Evolutionary conservation across 106 monocot genomes (phyloP), one percentile per base, ranked within the genome.

Genomic region (Dioscorea dumetorum): DNA sequence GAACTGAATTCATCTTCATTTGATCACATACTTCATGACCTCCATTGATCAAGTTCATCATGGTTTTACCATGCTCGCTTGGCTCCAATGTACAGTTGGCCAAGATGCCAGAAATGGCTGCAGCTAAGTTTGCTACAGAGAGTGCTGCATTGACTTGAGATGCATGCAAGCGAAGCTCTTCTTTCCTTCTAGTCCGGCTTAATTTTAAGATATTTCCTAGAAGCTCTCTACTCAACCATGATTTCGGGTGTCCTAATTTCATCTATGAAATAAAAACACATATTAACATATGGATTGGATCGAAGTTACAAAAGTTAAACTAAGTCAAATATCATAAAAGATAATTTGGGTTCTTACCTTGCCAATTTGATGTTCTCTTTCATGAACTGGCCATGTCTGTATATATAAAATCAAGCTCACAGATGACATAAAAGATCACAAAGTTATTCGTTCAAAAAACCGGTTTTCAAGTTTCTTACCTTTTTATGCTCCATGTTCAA

Each of bases 81-180:
- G 74, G 60, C n/a, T 75, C 83, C 48, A 59, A 23, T 22, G 72
- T 68, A 49, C 62, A 70, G 58, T 62, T 73, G 12, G 77, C 77
- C 21, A 83, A 22, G 18, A 79, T 51, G 18, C 87, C 81, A 4
- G 87, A 81, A 48, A 91, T 61, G 2, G 84, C 86, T 20, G 90
- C 76, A 13, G 90, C 87, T 16, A 87, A 64, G 57, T 73, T 78
- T 20, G 90, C 76, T 13, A 91, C 81, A n/a, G 83, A 81, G 51
- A 91, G 81, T 6, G 90, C 76, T 1, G 84, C 87, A 16, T 87
- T 81, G 17, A 87, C 77, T 65, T 84, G 79, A 5, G 87, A 81
- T 41, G 23, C 60, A 7, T 74, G 73, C 22, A 87, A 77, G 31
- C 87, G 33, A 24, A 66, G 18, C 15, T 76, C 70, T 33, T 91